A percentile compares a stretch with the other conserved stretches of the same genome.
Conservation (phyloP, 345 rosid species). For the Citrus inodora region DNA sequence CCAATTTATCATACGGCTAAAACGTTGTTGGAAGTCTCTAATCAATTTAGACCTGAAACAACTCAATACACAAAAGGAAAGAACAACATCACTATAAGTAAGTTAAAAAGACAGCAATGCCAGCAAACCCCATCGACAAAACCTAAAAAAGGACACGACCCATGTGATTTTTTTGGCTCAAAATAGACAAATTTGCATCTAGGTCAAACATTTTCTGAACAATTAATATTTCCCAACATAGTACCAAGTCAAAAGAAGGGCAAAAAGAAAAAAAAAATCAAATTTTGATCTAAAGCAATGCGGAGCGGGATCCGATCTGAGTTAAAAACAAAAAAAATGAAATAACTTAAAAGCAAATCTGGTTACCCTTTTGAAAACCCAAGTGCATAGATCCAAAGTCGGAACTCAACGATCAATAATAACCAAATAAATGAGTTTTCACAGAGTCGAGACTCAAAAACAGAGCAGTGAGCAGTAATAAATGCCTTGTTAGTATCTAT, state of each 20-base stretch:
- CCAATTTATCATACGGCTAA: neutral
- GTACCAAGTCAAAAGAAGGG: neutral
- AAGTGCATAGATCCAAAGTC: slow-evolving; percentile 11
- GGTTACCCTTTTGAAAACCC: neutral
- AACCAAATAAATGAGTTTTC: neutral
- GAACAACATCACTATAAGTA: neutral
- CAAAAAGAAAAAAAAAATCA: neutral
- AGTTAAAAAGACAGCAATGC: slow-evolving; percentile 4
- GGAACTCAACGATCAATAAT: neutral
- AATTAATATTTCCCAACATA: neutral
- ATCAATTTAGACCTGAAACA: slow-evolving; percentile 4
- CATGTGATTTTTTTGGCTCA: neutral
- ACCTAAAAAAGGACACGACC: neutral
- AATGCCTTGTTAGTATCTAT: neutral
- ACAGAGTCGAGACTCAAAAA: neutral
- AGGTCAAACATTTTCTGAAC: slow-evolving; percentile 3
- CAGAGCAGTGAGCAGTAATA: neutral
- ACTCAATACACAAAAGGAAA: neutral
- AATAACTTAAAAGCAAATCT: neutral
- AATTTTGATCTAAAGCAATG: slow-evolving; percentile 5
- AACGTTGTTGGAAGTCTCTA: neutral
- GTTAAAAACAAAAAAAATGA: neutral
- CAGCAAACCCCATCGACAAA: neutral
- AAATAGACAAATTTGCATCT: neutral
- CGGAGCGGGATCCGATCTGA: slow-evolving; percentile 18